These are phyloP conservation scores for Metschnikowia colocasiae DNA, from an alignment of 805 yeast genomes.

Conservation along the genomic window DNA sequence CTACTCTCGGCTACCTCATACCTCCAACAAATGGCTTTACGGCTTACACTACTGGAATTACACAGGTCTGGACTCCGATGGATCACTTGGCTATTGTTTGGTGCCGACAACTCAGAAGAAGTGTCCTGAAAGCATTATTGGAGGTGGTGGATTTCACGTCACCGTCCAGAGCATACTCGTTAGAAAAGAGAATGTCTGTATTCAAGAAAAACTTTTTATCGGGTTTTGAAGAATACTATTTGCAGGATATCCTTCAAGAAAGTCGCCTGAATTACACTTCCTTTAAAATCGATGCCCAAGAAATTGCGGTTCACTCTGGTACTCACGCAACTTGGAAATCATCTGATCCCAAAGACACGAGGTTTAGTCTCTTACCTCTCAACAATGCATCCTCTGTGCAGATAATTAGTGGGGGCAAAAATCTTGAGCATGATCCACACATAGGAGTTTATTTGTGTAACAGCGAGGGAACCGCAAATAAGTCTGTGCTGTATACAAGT, in stretches of 20 bases:
- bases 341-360: background rate
- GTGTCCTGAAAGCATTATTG: slow-evolving; percentile 55
- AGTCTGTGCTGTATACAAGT: slow-evolving; percentile 36
- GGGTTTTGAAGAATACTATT: slow-evolving; percentile 51
- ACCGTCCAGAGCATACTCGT: slow-evolving; percentile 48
- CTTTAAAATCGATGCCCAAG: slow-evolving; percentile 12
- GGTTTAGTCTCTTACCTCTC: slow-evolving; percentile 11
- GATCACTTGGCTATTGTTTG: slow-evolving; percentile 95
- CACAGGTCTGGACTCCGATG: slow-evolving; percentile 88
- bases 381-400: slow-evolving; percentile 12
- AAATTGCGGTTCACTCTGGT: slow-evolving; percentile 9
- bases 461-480: slow-evolving; percentile 5
- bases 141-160: slow-evolving; percentile 52
- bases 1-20: slow-evolving; percentile 64
- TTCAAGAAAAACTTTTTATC: slow-evolving; percentile 47
- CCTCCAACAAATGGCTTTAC: slow-evolving; percentile 79
- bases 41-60: slow-evolving; percentile 80
- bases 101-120: slow-evolving; percentile 83
- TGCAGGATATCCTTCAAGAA: slow-evolving; percentile 20
- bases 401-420: slow-evolving; percentile 9
- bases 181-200: slow-evolving; percentile 54
- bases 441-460: slow-evolving; percentile 16
- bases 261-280: background rate
- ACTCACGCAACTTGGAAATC: slow-evolving; percentile 13
- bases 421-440: background rate